A percentile compares a stretch with the other conserved stretches of the same genome.
phyloP scores from a whole-genome alignment of 139 green algal species.

The Dunaliella primolecta region DNA sequence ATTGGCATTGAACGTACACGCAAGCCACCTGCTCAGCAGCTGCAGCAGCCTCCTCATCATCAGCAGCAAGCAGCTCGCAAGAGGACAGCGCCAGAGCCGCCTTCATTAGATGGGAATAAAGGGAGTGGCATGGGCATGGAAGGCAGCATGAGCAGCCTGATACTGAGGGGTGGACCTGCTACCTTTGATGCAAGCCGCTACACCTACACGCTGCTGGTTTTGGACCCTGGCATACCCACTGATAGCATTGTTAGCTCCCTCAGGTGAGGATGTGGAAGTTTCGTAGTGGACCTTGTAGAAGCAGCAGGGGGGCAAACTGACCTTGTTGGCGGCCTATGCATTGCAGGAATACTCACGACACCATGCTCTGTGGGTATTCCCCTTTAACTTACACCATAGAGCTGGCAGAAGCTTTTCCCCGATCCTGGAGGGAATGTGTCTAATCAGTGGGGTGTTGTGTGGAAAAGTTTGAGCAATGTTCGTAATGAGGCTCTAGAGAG shows the following conservation, averaged over 20 bases:
- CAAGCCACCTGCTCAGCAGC: background rate
- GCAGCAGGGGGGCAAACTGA: too few species aligned
- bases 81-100: background rate
- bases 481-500: too few species aligned
- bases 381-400: too few species aligned
- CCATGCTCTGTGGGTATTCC: too few species aligned
- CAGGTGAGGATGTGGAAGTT: conserved; percentile 7
- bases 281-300: background rate
- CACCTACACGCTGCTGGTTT: conserved; percentile 38
- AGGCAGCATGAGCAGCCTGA: background rate
- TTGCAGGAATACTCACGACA: too few species aligned
- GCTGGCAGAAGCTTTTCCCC: too few species aligned
- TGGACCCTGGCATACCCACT: conserved; percentile 31
- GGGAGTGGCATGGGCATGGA: background rate
- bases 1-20: conserved; percentile 56
- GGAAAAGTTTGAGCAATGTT: too few species aligned
- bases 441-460: background rate
- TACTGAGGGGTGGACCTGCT: background rate
- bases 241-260: conserved; percentile 17
- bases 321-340: too few species aligned
- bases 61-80: background rate
- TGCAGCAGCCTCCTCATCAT: background rate
- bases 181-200: background rate
- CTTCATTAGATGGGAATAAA: too few species aligned
- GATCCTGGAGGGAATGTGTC: background rate